Evolutionary conservation across 2,329 filamentous ascomycete species (phyloP).

Genomic region (Fusarium beomiforme): DNA sequence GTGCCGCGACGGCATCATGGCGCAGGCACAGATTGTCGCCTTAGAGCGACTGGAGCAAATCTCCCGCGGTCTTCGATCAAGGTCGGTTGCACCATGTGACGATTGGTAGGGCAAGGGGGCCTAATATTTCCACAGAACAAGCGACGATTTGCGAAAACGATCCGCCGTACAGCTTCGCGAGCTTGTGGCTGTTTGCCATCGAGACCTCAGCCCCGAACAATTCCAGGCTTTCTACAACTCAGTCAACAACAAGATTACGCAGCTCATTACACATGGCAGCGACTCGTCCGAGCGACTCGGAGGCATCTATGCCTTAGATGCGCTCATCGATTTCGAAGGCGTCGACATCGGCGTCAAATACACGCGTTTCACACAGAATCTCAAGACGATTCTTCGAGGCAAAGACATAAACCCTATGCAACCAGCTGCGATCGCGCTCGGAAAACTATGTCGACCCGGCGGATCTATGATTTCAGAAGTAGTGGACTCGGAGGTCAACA

Average conservation of each 20-base stretch:
- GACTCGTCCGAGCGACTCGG: conserved; percentile 90
- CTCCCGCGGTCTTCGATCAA: conserved; percentile 65
- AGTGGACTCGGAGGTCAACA: conserved; percentile 96
- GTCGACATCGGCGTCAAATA: conserved; percentile 94
- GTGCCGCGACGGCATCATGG: conserved; percentile 49
- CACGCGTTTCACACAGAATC: conserved; percentile 90
- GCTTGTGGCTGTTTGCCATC: conserved; percentile 63
- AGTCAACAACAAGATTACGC: conserved; percentile 67
- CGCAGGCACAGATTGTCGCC: conserved; percentile 62
- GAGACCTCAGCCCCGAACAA: conserved; percentile 82
- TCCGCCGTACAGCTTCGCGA: conserved; percentile 65
- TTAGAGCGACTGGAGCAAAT: conserved; percentile 65
- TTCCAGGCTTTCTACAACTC: conserved; percentile 71
- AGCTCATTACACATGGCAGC: conserved; percentile 82
- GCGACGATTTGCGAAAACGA: conserved; percentile 63
- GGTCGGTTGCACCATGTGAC: conserved; percentile 50
- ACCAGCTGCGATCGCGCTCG: conserved; percentile 86
- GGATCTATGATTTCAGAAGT: conserved; percentile 94
- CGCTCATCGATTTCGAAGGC: conserved; percentile 94
- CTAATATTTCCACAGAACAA: conserved; percentile 43
- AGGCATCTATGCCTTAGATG: conserved; percentile 90
- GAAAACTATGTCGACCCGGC: conserved; percentile 89
- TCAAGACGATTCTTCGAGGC: conserved; percentile 87
- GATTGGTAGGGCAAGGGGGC: background rate
- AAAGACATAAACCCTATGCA: conserved; percentile 94